Percentiles rank a stretch among this genome's conserved stretches.
These are phyloP conservation scores for Boletus subcaerulescens DNA, from an alignment of 768 basidiomycete species.

Conservation along the genomic window DNA sequence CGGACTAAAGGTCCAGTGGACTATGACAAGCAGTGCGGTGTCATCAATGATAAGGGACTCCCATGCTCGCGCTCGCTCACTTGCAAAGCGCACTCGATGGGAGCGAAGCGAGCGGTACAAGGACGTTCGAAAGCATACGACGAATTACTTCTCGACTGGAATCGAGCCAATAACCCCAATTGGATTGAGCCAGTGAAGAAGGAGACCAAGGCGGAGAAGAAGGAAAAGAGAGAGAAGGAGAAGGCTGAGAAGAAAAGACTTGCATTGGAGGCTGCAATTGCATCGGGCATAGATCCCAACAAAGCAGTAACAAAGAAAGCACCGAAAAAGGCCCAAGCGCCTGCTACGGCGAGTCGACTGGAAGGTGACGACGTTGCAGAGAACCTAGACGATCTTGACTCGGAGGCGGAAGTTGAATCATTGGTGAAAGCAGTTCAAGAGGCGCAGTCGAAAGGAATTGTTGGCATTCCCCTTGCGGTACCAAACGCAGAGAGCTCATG, in stretches of 20 bases:
- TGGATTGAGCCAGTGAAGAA: conserved; percentile 85
- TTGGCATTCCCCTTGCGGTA: conserved; percentile 66
- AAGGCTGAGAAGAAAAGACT: conserved; percentile 79
- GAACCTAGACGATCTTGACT: conserved; percentile 77
- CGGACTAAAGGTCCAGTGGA: conserved; percentile 85
- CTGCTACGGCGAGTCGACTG: conserved; percentile 47
- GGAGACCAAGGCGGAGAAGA: conserved; percentile 84
- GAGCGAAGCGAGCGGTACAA: conserved; percentile 87
- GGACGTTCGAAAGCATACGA: conserved; percentile 85
- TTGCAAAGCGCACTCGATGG: conserved; percentile 98
- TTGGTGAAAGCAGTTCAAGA: conserved; percentile 59
- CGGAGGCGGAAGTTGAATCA: conserved; percentile 80
- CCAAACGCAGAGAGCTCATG: conserved; percentile 74
- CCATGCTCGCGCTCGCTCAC: conserved; percentile 95
- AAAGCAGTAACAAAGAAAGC: conserved; percentile 53
- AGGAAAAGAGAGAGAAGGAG: conserved; percentile 78
- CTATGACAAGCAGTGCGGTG: conserved; percentile 90
- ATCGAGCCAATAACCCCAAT: conserved; percentile 82
- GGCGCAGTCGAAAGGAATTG: conserved; percentile 54
- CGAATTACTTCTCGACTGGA: conserved; percentile 88
- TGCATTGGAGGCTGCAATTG: conserved; percentile 67
- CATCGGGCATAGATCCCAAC: conserved; percentile 50
- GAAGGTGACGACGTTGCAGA: conserved; percentile 63
- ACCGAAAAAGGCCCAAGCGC: conserved; percentile 58
- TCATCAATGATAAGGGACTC: conserved; percentile 91